Conservation (phyloP, 495 filamentous ascomycete species). For the Chaetomium cochliodes region DNA sequence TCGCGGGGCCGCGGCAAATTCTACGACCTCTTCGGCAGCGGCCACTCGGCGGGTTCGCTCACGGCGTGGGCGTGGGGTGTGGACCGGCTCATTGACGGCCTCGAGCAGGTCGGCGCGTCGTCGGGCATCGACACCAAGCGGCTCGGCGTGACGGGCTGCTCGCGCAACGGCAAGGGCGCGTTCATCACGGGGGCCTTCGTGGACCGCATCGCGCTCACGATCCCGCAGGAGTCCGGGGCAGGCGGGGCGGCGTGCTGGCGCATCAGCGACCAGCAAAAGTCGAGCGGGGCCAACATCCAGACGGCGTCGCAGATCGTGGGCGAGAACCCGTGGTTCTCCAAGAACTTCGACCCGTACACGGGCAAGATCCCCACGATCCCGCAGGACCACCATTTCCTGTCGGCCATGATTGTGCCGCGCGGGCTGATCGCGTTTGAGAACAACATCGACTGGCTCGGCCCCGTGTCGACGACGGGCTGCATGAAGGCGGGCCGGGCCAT, state of each 20-base stretch:
- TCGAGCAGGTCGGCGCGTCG: constrained; percentile 46
- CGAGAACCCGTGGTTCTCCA: constrained; percentile 56
- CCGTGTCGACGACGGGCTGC: constrained; percentile 52
- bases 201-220: constrained; percentile 52
- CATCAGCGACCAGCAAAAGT: constrained; percentile 48
- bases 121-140: constrained; percentile 51
- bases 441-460: constrained; percentile 57
- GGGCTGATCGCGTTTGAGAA: constrained; percentile 54
- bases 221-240: constrained; percentile 55
- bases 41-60: constrained; percentile 50
- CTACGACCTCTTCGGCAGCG: constrained; percentile 52
- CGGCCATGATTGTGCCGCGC: constrained; percentile 48
- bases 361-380: constrained; percentile 43
- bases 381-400: constrained; percentile 53
- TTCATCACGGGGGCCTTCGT: constrained; percentile 52
- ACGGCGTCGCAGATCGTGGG: constrained; percentile 50
- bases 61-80: constrained; percentile 58
- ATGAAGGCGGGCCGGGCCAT: constrained; percentile 53
- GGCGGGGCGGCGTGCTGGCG: constrained; percentile 57
- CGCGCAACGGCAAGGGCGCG: constrained; percentile 57
- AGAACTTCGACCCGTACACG: constrained; percentile 43
- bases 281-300: constrained; percentile 55
- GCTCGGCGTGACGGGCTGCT: constrained; percentile 54
- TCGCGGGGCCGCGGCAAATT: constrained; percentile 51
- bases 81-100: constrained; percentile 52